Conservation (phyloP, 495 filamentous ascomycete species). For the Annulohypoxylon nitens region DNA sequence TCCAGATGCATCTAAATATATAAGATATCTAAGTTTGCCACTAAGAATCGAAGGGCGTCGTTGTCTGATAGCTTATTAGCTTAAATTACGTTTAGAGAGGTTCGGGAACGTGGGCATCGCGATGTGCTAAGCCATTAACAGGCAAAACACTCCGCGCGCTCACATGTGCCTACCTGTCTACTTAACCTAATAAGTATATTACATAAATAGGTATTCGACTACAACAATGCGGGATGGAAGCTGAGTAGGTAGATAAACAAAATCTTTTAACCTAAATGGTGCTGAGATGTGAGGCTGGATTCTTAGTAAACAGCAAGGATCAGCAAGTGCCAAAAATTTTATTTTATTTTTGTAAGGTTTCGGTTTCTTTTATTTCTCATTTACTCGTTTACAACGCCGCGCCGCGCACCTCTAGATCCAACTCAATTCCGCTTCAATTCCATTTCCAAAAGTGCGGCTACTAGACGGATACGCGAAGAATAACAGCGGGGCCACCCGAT, state of each 20-base stretch:
- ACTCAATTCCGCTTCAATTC: background rate
- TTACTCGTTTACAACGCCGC: background rate
- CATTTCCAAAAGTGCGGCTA: background rate
- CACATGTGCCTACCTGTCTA: background rate
- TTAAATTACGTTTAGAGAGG: background rate
- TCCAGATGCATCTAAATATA: background rate
- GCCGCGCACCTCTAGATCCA: background rate
- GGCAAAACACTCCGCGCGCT: background rate
- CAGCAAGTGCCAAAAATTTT: slow-evolving; percentile 11
- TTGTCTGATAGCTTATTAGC: slow-evolving; percentile 9
- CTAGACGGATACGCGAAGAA: slow-evolving; percentile 7
- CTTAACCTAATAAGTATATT: background rate
- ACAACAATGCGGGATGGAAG: background rate
- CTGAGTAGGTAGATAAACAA: background rate
- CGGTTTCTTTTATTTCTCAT: background rate
- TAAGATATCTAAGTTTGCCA: background rate
- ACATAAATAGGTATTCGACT: background rate
- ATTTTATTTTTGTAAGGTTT: slow-evolving; percentile 9
- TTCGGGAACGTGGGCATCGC: background rate
- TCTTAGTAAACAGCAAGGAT: slow-evolving; percentile 28
- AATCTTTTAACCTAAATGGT: slow-evolving; percentile 10
- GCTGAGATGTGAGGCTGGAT: background rate
- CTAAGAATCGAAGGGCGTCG: background rate
- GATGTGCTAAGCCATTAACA: background rate
- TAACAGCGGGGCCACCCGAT: slow-evolving; percentile 33